Base-by-base conservation (phyloP, 2,329 filamentous ascomycete genomes). In the Stachybotrys chartarum region DNA sequence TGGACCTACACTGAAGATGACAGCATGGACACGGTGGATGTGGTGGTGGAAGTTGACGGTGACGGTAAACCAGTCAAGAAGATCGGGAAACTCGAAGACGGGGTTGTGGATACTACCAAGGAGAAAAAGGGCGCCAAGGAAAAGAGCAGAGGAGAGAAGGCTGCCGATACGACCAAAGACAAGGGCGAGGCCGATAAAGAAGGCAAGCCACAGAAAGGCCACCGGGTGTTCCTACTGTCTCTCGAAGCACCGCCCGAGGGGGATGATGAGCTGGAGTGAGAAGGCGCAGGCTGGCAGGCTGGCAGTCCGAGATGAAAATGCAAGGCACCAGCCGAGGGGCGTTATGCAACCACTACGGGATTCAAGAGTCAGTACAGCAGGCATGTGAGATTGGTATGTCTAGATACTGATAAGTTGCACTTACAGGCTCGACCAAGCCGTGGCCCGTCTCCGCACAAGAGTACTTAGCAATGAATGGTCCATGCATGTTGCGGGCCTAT, bases 1-100 rank as follows among this genome's bases (percentile, higher is more conserved):
- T 95, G 89, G 87, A 76, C 77, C 3, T 97, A 92, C 66, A 91
- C 85, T 0, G 93, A 97, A 68, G 83, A 86, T 59, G 81, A 80
- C 4, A 80, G 73, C 55, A 68, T 84, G 3, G 82, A 84, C 60
- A 78, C 72, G 0, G 64, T 73, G 46, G 81, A 84, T 50, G 75
- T 81, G 1, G 72, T 84, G 1, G 80, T 84, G 2, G 79, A 83
- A 55, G 67, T 83, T 1, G 80, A 81, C 50, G 72, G 66, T 0
- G 59, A 80, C 6, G 79, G 80, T 0, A 75, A 75, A 32, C 69
- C 75, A 0, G 63, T 79, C 31, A 73, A 75, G 61, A 67, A 69
- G 56, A 59, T 75, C 30, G 69, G 71, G 17, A 66, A 71, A 48
- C 60, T 74, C 3, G 64, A 72, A 54, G 63, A 75, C 6, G 70